Evolutionary conservation across 257 asterid species (phyloP), one percentile per base, ranked within the genome.

Genomic region (Anisodus tanguticus): DNA sequence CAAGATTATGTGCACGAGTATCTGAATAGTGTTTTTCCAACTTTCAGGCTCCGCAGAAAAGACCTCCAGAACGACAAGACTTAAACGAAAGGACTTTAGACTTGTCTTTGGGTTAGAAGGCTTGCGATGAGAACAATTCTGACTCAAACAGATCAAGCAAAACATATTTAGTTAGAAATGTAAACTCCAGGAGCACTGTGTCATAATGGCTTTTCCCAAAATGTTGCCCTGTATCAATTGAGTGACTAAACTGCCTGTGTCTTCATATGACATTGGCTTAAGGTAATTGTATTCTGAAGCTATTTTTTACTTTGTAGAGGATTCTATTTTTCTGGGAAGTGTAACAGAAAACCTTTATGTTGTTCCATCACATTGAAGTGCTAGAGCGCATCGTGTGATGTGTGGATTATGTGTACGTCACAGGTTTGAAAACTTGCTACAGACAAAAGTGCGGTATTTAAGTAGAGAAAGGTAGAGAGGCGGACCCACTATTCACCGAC

Each of bases 61-160:
- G 76, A 74, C 88, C 84, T 17, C 83, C 82, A 55, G 90, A 87
- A 80, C 87, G 95, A 39, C 98, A 94, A 41, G 98, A 95, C 91
- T 90, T 95, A 84, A 95, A 95, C 9, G 95, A 88, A 84, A 91
- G 94, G 90, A 90, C 98, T 2, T 83, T 94, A 88, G 98, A 93
- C 86, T 87, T 94, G 91, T 93, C 97, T 84, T 83, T 94, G 89
- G 98, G 94, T 62, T 91, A 91, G 92, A 92, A 91, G n/a, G 89
- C 86, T 80, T 88, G 82, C 3, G 90, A 93, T 35, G 90, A 89
- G 55, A 86, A 86, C 67, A 88, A 85, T 43, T 85, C 91, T 0
- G 89, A 88, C 54, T 78, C 86, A 88, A 69, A 85, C 82, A 82
- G 92, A 91, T 84, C 87, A 87, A 83, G 63, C 51, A 35, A 85